A percentile compares a stretch with the other conserved stretches of the same genome.
Evolutionary conservation across 495 filamentous ascomycete species (phyloP).

Genomic region (Glutinoglossum americanum): DNA sequence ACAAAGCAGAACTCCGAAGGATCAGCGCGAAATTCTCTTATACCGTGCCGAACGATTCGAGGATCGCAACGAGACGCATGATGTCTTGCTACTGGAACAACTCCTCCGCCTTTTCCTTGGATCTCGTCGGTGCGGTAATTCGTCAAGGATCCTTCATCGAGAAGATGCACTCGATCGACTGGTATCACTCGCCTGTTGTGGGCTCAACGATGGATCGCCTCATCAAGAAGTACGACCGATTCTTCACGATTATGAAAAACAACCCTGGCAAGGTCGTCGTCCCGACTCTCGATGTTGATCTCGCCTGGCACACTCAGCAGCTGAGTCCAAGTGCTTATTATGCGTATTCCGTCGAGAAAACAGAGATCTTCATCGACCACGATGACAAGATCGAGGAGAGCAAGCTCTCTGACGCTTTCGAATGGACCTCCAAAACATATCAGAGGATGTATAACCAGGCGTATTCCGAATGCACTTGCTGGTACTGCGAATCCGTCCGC

Average conservation of each 20-base stretch:
- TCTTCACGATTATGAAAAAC: constrained; percentile 39
- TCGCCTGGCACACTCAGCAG: constrained; percentile 60
- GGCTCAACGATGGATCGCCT: constrained; percentile 42
- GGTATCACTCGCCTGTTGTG: constrained; percentile 48
- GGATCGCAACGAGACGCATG: constrained; percentile 42
- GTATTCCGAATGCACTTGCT: constrained; percentile 73
- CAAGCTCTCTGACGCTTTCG: constrained; percentile 38
- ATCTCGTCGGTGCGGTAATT: constrained; percentile 59
- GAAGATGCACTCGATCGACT: constrained; percentile 64
- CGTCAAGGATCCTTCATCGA: constrained; percentile 60
- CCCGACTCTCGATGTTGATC: constrained; percentile 72
- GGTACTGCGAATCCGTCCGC: constrained; percentile 73
- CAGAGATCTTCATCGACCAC: constrained; percentile 47
- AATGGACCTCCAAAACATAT: constrained; percentile 54
- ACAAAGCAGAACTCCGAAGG: constrained; percentile 11
- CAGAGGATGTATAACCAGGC: constrained; percentile 37
- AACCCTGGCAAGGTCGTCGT: constrained; percentile 38
- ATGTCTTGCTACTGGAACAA: constrained; percentile 70
- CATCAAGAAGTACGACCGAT: constrained; percentile 45
- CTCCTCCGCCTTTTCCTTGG: constrained; percentile 42
- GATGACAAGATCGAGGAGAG: constrained; percentile 63
- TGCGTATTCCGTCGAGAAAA: constrained; percentile 22
- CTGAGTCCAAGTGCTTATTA: constrained; percentile 44
- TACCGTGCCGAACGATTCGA: constrained; percentile 14
- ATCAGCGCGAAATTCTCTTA: constrained; percentile 11